Evolutionary conservation across 2,329 filamentous ascomycete species (phyloP).

Genomic region (Hyphodiscus sp.): DNA sequence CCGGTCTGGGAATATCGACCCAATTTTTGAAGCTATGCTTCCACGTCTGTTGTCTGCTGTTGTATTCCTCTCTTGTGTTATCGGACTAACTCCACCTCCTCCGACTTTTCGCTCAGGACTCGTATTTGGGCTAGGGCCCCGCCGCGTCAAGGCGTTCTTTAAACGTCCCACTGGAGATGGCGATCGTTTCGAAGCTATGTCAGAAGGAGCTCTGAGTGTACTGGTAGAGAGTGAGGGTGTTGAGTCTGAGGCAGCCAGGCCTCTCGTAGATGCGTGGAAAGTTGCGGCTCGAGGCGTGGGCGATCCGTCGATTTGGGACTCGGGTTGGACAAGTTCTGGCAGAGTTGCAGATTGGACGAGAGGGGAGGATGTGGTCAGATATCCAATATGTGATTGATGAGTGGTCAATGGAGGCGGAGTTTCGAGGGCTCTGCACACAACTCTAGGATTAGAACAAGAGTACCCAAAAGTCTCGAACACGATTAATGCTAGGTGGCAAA

Average conservation of each 20-base stretch:
- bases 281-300: slow-evolving; percentile 33
- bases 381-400: slow-evolving; percentile 59
- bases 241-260: slow-evolving; percentile 27
- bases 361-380: slow-evolving; percentile 63
- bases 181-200: slow-evolving; percentile 47
- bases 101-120: slow-evolving; percentile 37
- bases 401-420: slow-evolving; percentile 46
- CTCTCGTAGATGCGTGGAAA: slow-evolving; percentile 25
- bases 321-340: slow-evolving; percentile 31
- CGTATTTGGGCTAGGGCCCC: slow-evolving; percentile 36
- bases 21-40: slow-evolving; percentile 25
- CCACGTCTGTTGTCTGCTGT: slow-evolving; percentile 21
- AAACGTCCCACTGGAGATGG: slow-evolving; percentile 66
- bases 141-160: slow-evolving; percentile 56
- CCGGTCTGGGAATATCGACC: slow-evolving; percentile 26
- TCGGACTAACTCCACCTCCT: slow-evolving; percentile 10
- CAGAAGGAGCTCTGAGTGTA: slow-evolving; percentile 36
- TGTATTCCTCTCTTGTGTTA: slow-evolving; percentile 15
- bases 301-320: slow-evolving; percentile 30
- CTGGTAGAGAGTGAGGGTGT: slow-evolving; percentile 30
- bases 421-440: slow-evolving; percentile 18
- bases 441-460: slow-evolving; percentile 14
- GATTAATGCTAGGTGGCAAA: background rate
- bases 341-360: slow-evolving; percentile 53
- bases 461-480: slow-evolving; percentile 12